Percentiles rank a stretch among this genome's conserved stretches.
phyloP scores from a whole-genome alignment of 2,329 filamentous ascomycete species.

The Magnaporthiopsis poae region DNA sequence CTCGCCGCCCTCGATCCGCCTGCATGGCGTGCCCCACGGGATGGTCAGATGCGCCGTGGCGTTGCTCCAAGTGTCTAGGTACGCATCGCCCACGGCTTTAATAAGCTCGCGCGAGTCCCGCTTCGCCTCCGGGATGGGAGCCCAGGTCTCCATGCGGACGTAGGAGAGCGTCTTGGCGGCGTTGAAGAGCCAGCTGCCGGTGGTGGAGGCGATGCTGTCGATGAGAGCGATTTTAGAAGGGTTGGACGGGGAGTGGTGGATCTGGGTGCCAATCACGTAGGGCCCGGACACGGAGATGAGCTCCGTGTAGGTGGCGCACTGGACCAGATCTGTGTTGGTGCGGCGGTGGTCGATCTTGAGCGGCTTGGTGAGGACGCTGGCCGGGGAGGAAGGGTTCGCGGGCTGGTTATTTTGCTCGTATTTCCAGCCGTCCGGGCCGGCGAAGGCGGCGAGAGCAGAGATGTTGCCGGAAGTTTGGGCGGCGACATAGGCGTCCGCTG shows the following conservation, averaged over 20 bases:
- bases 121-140: constrained; percentile 17
- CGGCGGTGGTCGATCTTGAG: constrained; percentile 25
- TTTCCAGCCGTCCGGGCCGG: neutral
- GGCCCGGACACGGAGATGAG: constrained; percentile 24
- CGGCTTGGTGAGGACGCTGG: constrained; percentile 19
- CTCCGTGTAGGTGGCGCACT: constrained; percentile 32
- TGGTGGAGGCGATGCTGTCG: constrained; percentile 23
- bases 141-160: constrained; percentile 22
- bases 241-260: constrained; percentile 10
- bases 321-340: constrained; percentile 23
- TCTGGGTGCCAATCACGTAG: constrained; percentile 15
- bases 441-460: neutral
- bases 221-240: constrained; percentile 16
- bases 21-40: constrained; percentile 27
- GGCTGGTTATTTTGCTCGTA: constrained; percentile 14
- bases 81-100: constrained; percentile 22
- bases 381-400: constrained; percentile 1
- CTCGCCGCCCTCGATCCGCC: constrained; percentile 20
- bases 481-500: constrained; percentile 17
- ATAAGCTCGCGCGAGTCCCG: constrained; percentile 19
- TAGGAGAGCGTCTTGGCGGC: constrained; percentile 21
- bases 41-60: constrained; percentile 19
- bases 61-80: constrained; percentile 26
- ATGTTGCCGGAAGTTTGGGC: constrained; percentile 13
- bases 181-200: constrained; percentile 25